A percentile compares a stretch with the other conserved stretches of the same genome.
These are phyloP conservation scores for Trypanosoma platydactyli DNA, from an alignment of 208 protist species.

Conservation along the genomic window DNA sequence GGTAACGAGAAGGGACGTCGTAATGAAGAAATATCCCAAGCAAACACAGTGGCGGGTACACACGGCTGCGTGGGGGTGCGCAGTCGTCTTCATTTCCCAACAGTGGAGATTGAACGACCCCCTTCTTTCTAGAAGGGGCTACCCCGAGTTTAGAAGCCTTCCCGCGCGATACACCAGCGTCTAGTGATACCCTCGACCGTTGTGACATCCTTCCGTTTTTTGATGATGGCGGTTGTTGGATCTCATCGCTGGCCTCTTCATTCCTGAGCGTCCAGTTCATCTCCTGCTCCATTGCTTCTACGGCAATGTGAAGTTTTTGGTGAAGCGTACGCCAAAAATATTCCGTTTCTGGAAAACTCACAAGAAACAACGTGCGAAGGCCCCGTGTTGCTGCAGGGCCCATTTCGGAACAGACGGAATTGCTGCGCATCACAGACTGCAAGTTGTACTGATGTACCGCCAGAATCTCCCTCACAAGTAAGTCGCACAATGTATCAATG, in stretches of 20 bases:
- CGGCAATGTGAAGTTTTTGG: conserved; percentile 39
- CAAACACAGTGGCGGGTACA: conserved; percentile 69
- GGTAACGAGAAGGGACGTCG: conserved; percentile 58
- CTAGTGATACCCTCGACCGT: neutral
- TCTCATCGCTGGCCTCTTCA: conserved; percentile 30
- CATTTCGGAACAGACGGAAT: neutral
- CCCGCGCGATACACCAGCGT: neutral
- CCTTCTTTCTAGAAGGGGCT: conserved; percentile 6
- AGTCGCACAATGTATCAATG: conserved; percentile 56
- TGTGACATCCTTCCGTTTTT: neutral
- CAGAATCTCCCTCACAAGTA: conserved; percentile 49
- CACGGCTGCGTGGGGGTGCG: neutral
- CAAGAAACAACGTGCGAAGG: conserved; percentile 39
- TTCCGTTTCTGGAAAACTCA: conserved; percentile 73
- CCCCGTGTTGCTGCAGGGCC: neutral
- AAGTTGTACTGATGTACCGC: conserved; percentile 72
- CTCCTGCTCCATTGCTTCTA: conserved; percentile 52
- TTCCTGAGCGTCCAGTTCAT: conserved; percentile 34
- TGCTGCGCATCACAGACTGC: conserved; percentile 30
- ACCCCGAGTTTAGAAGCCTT: neutral
- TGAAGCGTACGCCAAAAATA: conserved; percentile 51
- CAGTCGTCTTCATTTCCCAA: conserved; percentile 8
- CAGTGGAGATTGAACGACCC: conserved; percentile 3
- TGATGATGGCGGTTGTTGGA: neutral
- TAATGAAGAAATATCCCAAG: conserved; percentile 67